Evolutionary conservation across 805 yeast species (phyloP), one percentile per base, ranked within the genome.

Genomic region (Suhomyces emberorum): DNA sequence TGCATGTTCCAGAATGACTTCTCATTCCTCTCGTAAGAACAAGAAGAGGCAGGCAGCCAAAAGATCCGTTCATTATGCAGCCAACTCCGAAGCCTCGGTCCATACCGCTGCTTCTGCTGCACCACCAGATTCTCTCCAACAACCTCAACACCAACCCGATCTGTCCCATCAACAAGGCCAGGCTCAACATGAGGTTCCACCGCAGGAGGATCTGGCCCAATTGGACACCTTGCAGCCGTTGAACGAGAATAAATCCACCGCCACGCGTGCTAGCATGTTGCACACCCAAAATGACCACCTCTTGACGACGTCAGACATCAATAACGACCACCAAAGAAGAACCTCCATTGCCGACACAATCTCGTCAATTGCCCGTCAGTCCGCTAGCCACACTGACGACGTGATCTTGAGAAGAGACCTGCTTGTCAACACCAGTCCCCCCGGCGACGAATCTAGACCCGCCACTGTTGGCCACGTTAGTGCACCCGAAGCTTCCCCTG

Each of bases 301-400:
- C 12, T 15, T 28, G 22, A n/a, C 26, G 26, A 6, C 7, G 6
- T 5, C 9, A 6, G 26, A 15, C 12, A 22, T 17, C 19, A 19
- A 20, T 10, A n/a, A 9, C 5, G 26, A 30, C 5, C 17, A 14
- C 4, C 6, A 30, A 6, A 16, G 39, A 27, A 30, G 33, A 28
- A 6, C 26, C 4, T 39, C 42, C 12, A 39, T 39, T n/a, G 35
- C 38, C 9, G 22, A 32, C 27, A 21, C 27, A 16, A 28, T 39
- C n/a, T 21, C 34, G 18, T 36, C 40, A 7, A 28, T 28, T 28
- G 34, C 40, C 8, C 24, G 21, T 6, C 24, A 28, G 6, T 28
- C 40, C 2, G 33, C 34, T 22, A 25, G 4, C 5, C 23, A 27
- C 17, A 39, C 41, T 11, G 34, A 34, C 19, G 41, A 34, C 5